Evolutionary conservation across 345 rosid genomes (phyloP), one percentile per base, ranked within the genome.

Genomic region (Chamaenerion angustifolium): DNA sequence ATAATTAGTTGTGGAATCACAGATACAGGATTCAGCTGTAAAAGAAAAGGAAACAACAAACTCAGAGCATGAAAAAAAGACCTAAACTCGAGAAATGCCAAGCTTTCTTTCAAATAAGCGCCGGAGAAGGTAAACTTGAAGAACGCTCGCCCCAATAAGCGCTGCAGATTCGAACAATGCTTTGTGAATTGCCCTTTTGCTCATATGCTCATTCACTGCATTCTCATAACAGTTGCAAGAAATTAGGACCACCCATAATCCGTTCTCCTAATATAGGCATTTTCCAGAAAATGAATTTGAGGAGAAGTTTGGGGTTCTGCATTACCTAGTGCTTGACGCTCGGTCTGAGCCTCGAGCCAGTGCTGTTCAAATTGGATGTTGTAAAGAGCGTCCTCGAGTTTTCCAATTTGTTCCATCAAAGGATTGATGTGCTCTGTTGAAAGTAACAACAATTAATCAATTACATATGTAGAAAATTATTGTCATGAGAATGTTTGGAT

Each of bases 291-390:
- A 31, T 31, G 10, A 31, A 8, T 42, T 23, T 8, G 21, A 27
- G 18, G 11, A 43, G 9, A 50, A 6, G 14, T 16, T 40, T 4
- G 27, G 45, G 37, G 12, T 25, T 59, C 23, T 44, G 50, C 14
- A 53, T 50, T 66, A 80, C 93, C 71, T 57, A 75, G 61, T 25
- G 82, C 79, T 66, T 83, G 93, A 46, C 82, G 93, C 56, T 83
- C 84, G n/a, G 87, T 80, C 71, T 83, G 82, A 42, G 85, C 84
- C 68, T 73, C 80, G 8, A 83, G 73, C 87, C 87, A 83, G 56
- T 83, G 93, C 68, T 77, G 87, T 56, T 80, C 93, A 0, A 83
- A 83, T 49, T 77, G 83, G 51, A 82, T 69, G 62, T 79, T 77
- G 63, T 76, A 75, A 41, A 82, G 86, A 13, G 92, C 84, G 51